Evolutionary conservation across 208 protist species (phyloP).

Genomic region (Acanthamoeba rhysodes): DNA sequence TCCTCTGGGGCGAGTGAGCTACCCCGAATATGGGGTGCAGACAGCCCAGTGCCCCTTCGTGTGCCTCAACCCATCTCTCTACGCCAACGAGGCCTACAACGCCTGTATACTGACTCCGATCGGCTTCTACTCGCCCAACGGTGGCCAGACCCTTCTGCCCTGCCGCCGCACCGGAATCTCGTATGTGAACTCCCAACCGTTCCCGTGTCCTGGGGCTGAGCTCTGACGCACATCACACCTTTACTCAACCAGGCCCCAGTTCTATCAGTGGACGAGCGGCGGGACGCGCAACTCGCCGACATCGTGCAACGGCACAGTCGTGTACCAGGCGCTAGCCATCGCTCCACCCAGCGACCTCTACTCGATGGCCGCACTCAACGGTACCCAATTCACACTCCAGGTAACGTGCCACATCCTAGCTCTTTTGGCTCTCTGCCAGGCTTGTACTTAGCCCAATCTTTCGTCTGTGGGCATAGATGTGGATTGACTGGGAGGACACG

Average conservation of each 20-base stretch:
- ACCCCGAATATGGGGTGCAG: slow-evolving; percentile 21
- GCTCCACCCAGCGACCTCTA: background rate
- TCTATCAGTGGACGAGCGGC: slow-evolving; percentile 31
- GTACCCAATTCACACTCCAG: slow-evolving; percentile 44
- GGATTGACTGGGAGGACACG: slow-evolving; percentile 32
- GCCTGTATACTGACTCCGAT: background rate
- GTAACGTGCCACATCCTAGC: background rate
- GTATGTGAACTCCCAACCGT: background rate
- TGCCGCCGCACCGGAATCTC: slow-evolving; percentile 20
- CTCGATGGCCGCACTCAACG: background rate
- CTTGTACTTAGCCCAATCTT: background rate
- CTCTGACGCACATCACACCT: background rate
- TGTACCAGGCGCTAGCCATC: slow-evolving; percentile 47
- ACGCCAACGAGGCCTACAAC: slow-evolving; percentile 31
- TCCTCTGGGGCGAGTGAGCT: background rate
- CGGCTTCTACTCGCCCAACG: slow-evolving; percentile 64
- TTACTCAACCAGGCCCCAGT: background rate
- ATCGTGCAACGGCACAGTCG: slow-evolving; percentile 52
- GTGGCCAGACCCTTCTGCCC: background rate
- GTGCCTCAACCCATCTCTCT: background rate
- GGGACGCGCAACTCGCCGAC: slow-evolving; percentile 4
- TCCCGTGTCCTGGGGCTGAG: background rate
- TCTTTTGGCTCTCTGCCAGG: background rate
- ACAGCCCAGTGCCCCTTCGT: slow-evolving; percentile 3
- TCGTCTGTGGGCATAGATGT: background rate